Evolutionary conservation across 2,329 filamentous ascomycete species (phyloP), one percentile per base, ranked within the genome.

Genomic region (Endocalyx cinctus): DNA sequence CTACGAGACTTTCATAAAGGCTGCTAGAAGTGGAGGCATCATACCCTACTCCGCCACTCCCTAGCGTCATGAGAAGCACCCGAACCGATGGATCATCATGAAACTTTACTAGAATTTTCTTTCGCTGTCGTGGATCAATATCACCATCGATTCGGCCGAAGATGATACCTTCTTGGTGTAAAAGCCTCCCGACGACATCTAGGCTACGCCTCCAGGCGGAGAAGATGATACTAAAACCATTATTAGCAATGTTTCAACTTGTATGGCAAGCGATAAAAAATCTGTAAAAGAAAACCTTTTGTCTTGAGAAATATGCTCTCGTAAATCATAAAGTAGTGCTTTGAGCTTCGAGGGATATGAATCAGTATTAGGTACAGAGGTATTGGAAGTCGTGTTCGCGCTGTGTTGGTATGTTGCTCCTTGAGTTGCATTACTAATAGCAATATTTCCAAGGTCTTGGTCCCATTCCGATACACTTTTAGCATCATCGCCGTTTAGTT

Each of bases 191-290:
- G 11, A 56, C 34, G 27, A 58, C 29, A 31, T 54, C 47, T 3
- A 61, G 41, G 27, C 51, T 58, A 16, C 51, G 55, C 10, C 48
- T 59, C 58, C 57, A 62, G 16, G 38, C 54, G 10, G 55, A 58
- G 35, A 60, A 60, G 11, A 60, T 40, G 25, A 61, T 45, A 31
- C 57, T 60, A 41, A 16, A 15, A 4, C 17, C 2, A 31, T 30
- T 3, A 13, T 38, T 6, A 42, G 19, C 12, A 19, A 28, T 17
- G 28, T 22, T 12, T 17, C 5, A n/a, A n/a, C n/a, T n/a, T n/a
- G n/a, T n/a, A n/a, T n/a, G n/a, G n/a, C n/a, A n/a, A n/a, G n/a
- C n/a, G n/a, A n/a, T n/a, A n/a, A n/a, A n/a, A n/a, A n/a, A n/a
- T n/a, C n/a, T n/a, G n/a, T n/a, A n/a, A n/a, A n/a, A n/a, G n/a